Percentiles rank a stretch among this genome's conserved stretches.
Conservation (phyloP, 345 rosid species). For the Erodium maritimum region DNA sequence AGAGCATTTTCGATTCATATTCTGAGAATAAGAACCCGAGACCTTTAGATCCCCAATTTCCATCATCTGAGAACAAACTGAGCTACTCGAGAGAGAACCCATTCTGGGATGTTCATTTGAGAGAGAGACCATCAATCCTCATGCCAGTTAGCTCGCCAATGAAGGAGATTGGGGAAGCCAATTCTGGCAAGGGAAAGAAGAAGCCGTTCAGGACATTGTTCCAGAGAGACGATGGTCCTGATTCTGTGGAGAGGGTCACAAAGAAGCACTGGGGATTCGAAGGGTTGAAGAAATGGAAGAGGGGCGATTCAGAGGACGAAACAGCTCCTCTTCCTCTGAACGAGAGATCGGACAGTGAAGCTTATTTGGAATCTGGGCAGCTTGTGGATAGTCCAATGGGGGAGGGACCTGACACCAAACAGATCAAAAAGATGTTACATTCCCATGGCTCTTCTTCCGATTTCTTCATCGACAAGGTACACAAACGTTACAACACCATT, state of each 20-base stretch:
- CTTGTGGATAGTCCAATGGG: slow-evolving; percentile 35
- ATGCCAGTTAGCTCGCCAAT: slow-evolving; percentile 37
- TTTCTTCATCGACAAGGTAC: slow-evolving; percentile 68
- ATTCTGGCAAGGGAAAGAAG: no score
- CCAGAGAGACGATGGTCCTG: no score
- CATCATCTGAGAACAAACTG: not conserved
- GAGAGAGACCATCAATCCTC: slow-evolving; percentile 45
- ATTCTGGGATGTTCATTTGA: slow-evolving; percentile 24
- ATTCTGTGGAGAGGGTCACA: slow-evolving; percentile 20
- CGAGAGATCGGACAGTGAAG: slow-evolving; percentile 37
- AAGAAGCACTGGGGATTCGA: slow-evolving; percentile 60
- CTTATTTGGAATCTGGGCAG: slow-evolving; percentile 19
- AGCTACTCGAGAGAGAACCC: slow-evolving; percentile 30
- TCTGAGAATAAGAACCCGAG: slow-evolving; percentile 3
- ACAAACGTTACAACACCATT: no score
- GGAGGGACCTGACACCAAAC: slow-evolving; percentile 54
- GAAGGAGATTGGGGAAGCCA: no score
- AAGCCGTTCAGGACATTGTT: no score
- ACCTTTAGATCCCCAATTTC: not conserved
- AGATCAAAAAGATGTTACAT: slow-evolving; percentile 51
- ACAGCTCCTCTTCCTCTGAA: slow-evolving; percentile 45
- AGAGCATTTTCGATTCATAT: slow-evolving; percentile 34
- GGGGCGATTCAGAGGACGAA: slow-evolving; percentile 46
- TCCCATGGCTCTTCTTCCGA: slow-evolving; percentile 58
- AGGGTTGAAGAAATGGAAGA: slow-evolving; percentile 62